Evolutionary conservation across 768 basidiomycete genomes (phyloP).

Genomic region (Amanita polypyramis): DNA sequence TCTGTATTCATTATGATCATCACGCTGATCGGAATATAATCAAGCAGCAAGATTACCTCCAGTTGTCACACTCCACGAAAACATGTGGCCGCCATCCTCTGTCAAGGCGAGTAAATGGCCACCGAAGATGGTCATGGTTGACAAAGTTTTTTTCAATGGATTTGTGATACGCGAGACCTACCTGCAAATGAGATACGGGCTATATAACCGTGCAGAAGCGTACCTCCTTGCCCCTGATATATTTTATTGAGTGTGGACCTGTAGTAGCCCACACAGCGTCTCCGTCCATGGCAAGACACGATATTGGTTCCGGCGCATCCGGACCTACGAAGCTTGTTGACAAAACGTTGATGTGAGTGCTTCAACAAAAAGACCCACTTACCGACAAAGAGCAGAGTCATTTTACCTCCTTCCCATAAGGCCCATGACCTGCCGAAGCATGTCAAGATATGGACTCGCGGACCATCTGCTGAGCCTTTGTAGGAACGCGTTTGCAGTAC

Average conservation of each 20-base stretch:
- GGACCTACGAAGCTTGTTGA: conserved; percentile 45
- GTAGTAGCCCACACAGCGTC: conserved; percentile 80
- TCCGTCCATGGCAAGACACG: conserved; percentile 70
- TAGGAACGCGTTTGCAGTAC: conserved; percentile 75
- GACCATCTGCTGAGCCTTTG: conserved; percentile 79
- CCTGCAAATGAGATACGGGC: background rate
- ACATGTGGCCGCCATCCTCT: conserved; percentile 66
- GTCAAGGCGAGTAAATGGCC: conserved; percentile 70
- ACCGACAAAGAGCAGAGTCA: conserved; percentile 91
- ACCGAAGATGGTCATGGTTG: conserved; percentile 71
- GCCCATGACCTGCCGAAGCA: conserved; percentile 89
- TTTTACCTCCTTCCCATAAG: conserved; percentile 91
- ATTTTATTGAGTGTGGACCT: conserved; percentile 62
- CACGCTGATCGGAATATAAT: background rate
- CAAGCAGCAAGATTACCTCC: conserved; percentile 32
- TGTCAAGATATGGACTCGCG: conserved; percentile 74
- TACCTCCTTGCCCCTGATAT: conserved; percentile 84
- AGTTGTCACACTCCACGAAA: conserved; percentile 62
- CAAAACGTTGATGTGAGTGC: background rate
- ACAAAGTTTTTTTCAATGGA: conserved; percentile 49
- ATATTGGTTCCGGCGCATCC: conserved; percentile 65
- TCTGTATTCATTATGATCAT: conserved; percentile 26
- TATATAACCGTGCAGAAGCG: background rate
- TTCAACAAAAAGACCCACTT: conserved; percentile 24
- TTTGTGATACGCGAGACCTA: conserved; percentile 54